Conservation (phyloP, 495 filamentous ascomycete genomes). For the Aspergillus baeticus region DNA sequence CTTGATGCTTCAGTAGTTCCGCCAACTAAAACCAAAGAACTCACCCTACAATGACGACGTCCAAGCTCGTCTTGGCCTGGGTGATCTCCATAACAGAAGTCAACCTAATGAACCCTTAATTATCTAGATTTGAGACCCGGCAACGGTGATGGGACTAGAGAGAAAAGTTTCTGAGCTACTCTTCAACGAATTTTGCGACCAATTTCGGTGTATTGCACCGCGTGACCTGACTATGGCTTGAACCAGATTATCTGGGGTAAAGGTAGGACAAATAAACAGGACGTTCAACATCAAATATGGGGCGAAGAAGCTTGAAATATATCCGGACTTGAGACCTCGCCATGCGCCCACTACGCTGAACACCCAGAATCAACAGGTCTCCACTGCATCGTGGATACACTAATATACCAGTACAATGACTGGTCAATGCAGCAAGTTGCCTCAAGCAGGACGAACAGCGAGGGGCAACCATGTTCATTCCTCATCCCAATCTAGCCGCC, state of each 20-base stretch:
- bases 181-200: neutral
- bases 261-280: neutral
- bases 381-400: conserved; percentile 2
- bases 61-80: conserved; percentile 28
- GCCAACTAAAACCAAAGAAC: neutral
- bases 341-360: conserved; percentile 7
- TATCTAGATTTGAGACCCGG: neutral
- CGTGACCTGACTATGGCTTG: neutral
- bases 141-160: neutral
- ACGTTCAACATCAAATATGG: neutral
- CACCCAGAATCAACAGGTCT: neutral
- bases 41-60: conserved; percentile 38
- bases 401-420: neutral
- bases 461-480: too few relatives aligned
- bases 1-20: neutral
- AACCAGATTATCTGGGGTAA: neutral
- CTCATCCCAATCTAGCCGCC: too few relatives aligned
- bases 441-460: too few relatives aligned
- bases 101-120: neutral
- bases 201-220: neutral
- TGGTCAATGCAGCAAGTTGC: too few relatives aligned
- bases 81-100: conserved; percentile 18
- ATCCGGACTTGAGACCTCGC: conserved; percentile 1
- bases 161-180: neutral
- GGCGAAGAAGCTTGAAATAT: conserved; percentile 11